Conservation (phyloP, 176 grass and related monocot species). For the Avena sativa region DNA sequence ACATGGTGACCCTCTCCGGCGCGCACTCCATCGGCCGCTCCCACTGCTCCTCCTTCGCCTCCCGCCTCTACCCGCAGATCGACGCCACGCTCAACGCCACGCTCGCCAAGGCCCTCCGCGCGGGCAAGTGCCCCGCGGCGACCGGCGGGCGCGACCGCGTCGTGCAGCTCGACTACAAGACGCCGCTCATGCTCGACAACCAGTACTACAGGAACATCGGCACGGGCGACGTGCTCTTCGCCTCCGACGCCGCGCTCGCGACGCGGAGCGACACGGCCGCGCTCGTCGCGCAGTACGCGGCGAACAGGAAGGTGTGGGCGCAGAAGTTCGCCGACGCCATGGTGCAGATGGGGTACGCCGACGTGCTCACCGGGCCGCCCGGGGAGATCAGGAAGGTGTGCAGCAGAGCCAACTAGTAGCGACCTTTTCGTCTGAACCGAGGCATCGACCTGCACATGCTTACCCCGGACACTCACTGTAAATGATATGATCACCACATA, state of each 20-base stretch:
- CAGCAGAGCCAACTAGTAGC: not conserved
- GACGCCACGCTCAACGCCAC: not conserved
- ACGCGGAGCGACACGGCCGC: slow-evolving; percentile 37
- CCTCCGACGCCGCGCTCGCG: slow-evolving; percentile 49
- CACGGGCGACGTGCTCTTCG: slow-evolving; percentile 49
- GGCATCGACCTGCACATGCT: slow-evolving; percentile 1
- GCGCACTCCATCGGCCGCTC: slow-evolving; percentile 72
- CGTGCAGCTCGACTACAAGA: slow-evolving; percentile 37
- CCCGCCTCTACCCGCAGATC: slow-evolving; percentile 56
- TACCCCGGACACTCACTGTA: slow-evolving; percentile 12
- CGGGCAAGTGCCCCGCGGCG: slow-evolving; percentile 37
- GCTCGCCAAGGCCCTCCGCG: not conserved
- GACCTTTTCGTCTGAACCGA: not conserved
- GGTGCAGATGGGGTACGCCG: slow-evolving; percentile 61
- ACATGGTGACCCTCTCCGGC: slow-evolving; percentile 62
- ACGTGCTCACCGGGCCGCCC: slow-evolving; percentile 51
- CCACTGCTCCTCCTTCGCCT: slow-evolving; percentile 59
- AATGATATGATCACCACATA: slow-evolving; percentile 14
- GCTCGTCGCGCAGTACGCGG: slow-evolving; percentile 45
- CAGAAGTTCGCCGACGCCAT: slow-evolving; percentile 57
- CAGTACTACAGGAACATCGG: slow-evolving; percentile 55
- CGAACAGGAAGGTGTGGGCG: slow-evolving; percentile 34
- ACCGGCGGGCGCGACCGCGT: not conserved
- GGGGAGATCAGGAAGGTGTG: slow-evolving; percentile 58
- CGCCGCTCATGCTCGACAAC: slow-evolving; percentile 56